Base-by-base conservation (phyloP, 192 early-diverging fungal species). In the Martensiomyces pterosporus region DNA sequence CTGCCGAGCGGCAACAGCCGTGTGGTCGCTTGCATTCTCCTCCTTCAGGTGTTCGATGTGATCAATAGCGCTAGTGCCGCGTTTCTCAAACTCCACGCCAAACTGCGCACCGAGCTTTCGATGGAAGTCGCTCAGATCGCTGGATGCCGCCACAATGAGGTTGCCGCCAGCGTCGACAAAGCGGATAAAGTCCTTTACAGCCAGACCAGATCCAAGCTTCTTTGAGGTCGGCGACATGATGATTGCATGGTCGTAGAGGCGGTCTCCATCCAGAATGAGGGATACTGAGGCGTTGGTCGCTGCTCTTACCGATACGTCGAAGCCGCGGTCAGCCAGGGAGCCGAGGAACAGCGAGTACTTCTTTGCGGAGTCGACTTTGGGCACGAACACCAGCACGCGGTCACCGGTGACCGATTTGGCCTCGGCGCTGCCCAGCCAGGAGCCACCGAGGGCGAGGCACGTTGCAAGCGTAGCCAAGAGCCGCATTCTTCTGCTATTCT, bases 111-210 rank as follows among this genome's bases (percentile, higher is more conserved):
- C 85, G 32, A 99, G 76, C 49, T 91, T 89, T 10, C 91, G 82
- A 4, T 89, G 47, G 6, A 79, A 64, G 25, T 87, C 87, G 4
- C 80, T 77, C 15, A 87, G 48, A 35, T 84, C 77, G 24, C 79
- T 58, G 7, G 82, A 79, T 1, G 79, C 84, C 3, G 84, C 88
- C 10, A 93, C 42, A 4, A 99, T 32, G 24, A 97, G 61, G 62
- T 97, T 99, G 16, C 94, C 97, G 25, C 93, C 94, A 19, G 82
- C 77, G 40, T 93, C 84, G 33, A 97, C 80, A 63, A 93, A 99
- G 39, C 90, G 79, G 29, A 93, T 67, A 14, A 99, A 67, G 27
- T 79, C 55, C 14, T 60, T 75, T 9, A 83, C 68, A 19, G 47
- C 66, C 46, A 82, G 49, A 1, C 55, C 72, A 21, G 68, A 64